Percentiles rank a stretch among this genome's conserved stretches.
Conservation (phyloP, 1,284 basidiomycete species). For the Ustilago loliicola region DNA sequence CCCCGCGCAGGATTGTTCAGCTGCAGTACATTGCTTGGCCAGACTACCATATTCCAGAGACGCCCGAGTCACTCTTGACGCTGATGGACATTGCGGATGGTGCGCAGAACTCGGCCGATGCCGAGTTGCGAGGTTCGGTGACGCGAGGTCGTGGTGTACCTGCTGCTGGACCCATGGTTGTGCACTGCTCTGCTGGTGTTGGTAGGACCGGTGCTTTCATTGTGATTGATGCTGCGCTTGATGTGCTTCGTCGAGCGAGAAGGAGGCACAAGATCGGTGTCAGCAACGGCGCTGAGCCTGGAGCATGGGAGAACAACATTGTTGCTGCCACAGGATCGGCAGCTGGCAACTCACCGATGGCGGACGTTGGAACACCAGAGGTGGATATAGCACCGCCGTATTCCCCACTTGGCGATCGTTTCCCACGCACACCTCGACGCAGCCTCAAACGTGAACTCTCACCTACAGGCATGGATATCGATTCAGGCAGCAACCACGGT, state of each 20-base stretch:
- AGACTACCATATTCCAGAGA: constrained; percentile 66
- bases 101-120: constrained; percentile 52
- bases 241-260: constrained; percentile 54
- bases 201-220: constrained; percentile 68
- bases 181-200: constrained; percentile 70
- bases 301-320: constrained; percentile 39
- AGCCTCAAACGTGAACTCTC: constrained; percentile 62
- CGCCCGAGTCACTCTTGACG: constrained; percentile 57
- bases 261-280: constrained; percentile 23
- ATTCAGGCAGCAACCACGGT: constrained; percentile 31
- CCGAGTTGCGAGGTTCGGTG: constrained; percentile 18
- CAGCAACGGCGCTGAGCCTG: constrained; percentile 6
- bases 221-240: constrained; percentile 61
- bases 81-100: constrained; percentile 57
- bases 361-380: constrained; percentile 43
- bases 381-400: constrained; percentile 46
- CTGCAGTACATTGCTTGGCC: constrained; percentile 69
- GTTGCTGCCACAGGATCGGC: not conserved
- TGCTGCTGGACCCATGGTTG: constrained; percentile 59
- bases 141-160: not conserved
- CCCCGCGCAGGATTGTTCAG: constrained; percentile 52
- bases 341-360: constrained; percentile 22
- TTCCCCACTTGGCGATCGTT: constrained; percentile 28
- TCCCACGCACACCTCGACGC: constrained; percentile 37
- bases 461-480: constrained; percentile 59